Base-by-base conservation (phyloP, 192 early-diverging fungal species). In the Backusella morwellensis region DNA sequence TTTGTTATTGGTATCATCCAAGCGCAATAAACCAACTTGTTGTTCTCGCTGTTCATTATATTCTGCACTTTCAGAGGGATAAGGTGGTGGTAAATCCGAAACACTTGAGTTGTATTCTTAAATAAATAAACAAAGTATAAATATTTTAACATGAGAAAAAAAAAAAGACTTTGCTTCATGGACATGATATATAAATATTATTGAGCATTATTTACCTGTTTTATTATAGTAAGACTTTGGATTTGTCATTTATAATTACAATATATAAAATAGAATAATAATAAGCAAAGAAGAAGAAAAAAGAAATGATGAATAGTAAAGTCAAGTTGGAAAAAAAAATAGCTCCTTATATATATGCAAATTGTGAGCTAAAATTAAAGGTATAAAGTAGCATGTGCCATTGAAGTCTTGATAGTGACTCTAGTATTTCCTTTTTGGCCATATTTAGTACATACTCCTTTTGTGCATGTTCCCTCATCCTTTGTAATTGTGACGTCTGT, bases 351-450 rank as follows among this genome's bases (percentile, higher is more conserved):
- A 54, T 59, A 59, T 59, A 26, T 59, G 54, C 54, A 26, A 59
- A 59, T n/a, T 50, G n/a, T 50, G 47, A 50, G 19, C 47, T 50
- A 59, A 59, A 59, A 59, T 71, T 71, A 71, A 38, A 71, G 38
- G 26, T 71, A 71, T 32, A 71, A 47, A 26, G 14, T 71, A 29
- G 41, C 70, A 29, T 21, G 14, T 42, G 70, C 70, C 29, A 44
- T 47, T 15, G 70, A 50, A 19, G 70, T 50, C 23, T 72, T 72
- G 26, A 72, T 50, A 50, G 21, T 72, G 41, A 72, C 12, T 19
- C 29, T 29, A 72, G 9, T 17, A 0, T 72, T 72, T 21, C 40
- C 40, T 44, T 44, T 50, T 14, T 72, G 23, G n/a, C 40, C 40
- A 26, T n/a, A 42, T 29, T 72, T 44, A 29, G 35, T 72, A 32